A percentile compares a stretch with the other conserved stretches of the same genome.
Conservation (phyloP, 805 yeast genomes). For the Kluyveromyces wickerhamii region DNA sequence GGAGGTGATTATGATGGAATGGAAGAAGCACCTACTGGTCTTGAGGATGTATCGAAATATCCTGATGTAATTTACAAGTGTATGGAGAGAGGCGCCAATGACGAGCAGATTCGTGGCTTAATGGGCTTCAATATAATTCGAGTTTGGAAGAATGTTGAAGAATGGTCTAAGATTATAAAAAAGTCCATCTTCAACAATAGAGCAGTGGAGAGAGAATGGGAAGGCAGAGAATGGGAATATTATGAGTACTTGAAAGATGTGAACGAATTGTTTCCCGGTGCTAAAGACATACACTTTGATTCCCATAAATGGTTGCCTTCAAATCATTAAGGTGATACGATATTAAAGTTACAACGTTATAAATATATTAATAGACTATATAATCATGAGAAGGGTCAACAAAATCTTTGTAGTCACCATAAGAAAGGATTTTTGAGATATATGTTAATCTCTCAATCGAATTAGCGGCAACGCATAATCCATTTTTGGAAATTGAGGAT, state of each 20-base stretch:
- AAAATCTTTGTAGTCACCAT: background rate
- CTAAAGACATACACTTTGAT: conserved; percentile 1
- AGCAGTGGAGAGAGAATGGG: conserved; percentile 34
- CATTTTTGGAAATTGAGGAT: conserved; percentile 5
- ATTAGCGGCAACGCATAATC: conserved; percentile 6
- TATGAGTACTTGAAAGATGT: conserved; percentile 27
- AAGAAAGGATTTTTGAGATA: conserved; percentile 4
- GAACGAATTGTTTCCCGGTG: conserved; percentile 35
- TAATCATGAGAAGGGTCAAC: conserved; percentile 5
- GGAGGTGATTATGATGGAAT: conserved; percentile 51
- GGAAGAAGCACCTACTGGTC: conserved; percentile 39
- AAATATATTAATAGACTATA: conserved; percentile 5
- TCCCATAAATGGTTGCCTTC: conserved; percentile 3
- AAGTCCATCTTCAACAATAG: conserved; percentile 10
- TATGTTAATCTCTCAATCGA: conserved; percentile 6
- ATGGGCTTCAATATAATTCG: conserved; percentile 42
- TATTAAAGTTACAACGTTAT: too few relatives aligned
- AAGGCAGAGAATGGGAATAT: conserved; percentile 36
- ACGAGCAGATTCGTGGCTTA: conserved; percentile 35
- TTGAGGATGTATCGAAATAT: conserved; percentile 50
- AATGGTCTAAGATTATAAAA: conserved; percentile 20
- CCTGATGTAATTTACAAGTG: conserved; percentile 38
- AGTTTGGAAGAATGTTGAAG: conserved; percentile 37
- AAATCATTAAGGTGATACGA: conserved; percentile 2
- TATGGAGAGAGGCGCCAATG: conserved; percentile 34